Conservation (phyloP, 2,329 filamentous ascomycete species). For the Botrytis cinerea region DNA sequence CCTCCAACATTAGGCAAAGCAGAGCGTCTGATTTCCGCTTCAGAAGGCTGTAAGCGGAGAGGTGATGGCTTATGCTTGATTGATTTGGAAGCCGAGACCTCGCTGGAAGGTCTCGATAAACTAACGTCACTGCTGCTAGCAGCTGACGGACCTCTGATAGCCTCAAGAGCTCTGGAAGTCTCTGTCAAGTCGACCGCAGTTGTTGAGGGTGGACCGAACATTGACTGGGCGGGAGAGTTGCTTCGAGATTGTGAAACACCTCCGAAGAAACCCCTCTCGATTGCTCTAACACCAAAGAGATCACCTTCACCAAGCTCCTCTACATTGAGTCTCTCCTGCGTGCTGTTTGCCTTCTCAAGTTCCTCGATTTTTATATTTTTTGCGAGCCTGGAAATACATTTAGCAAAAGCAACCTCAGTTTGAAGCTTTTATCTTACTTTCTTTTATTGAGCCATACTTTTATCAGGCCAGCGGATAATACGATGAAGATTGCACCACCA, state of each 20-base stretch:
- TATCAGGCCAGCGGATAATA: constrained; percentile 3
- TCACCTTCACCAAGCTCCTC: constrained; percentile 25
- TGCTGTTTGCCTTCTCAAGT: constrained; percentile 16
- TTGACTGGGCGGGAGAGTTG: constrained; percentile 23
- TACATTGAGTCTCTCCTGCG: constrained; percentile 19
- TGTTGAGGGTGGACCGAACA: constrained; percentile 17
- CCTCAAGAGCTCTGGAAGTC: not conserved
- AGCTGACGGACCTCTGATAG: not conserved
- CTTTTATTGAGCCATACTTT: constrained; percentile 22
- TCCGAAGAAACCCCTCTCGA: constrained; percentile 29
- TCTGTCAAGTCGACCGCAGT: not conserved
- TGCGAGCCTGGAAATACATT: constrained; percentile 16
- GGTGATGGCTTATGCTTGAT: constrained; percentile 14
- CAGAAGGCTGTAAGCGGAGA: constrained; percentile 19
- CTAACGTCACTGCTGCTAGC: not conserved
- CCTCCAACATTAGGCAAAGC: not conserved
- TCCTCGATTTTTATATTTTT: constrained; percentile 24
- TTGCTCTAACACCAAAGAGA: constrained; percentile 32
- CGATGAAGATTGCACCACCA: constrained; percentile 8
- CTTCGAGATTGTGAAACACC: constrained; percentile 30
- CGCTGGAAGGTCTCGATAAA: not conserved
- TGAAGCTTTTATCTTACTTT: constrained; percentile 9
- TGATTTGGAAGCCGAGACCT: constrained; percentile 11
- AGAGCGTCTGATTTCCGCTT: constrained; percentile 7
- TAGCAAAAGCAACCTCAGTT: not conserved